phyloP scores from a whole-genome alignment of 805 yeast species.

The Brettanomyces sp. region DNA sequence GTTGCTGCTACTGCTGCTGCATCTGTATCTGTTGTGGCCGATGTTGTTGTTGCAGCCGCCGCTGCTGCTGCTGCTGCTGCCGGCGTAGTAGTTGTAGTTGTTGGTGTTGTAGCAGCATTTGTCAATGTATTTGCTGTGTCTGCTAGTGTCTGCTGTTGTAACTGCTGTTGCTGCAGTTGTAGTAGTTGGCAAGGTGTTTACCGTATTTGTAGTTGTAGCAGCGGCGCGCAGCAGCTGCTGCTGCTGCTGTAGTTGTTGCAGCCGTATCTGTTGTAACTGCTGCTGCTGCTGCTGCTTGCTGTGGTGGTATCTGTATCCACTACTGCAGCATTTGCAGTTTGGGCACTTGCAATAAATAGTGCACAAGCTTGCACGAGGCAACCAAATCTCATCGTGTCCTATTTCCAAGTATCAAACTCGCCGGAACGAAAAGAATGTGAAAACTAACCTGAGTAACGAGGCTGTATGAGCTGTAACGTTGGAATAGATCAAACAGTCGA shows the following conservation, averaged over 20 bases:
- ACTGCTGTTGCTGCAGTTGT: neutral
- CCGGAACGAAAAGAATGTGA: too few species aligned
- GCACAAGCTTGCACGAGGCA: too few species aligned
- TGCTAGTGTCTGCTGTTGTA: neutral
- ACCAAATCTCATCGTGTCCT: too few species aligned
- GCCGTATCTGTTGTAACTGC: slow-evolving; percentile 4
- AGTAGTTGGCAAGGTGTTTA: neutral
- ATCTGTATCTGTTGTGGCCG: slow-evolving; percentile 5
- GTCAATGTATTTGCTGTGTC: neutral
- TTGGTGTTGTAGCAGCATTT: neutral
- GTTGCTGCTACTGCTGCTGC: slow-evolving; percentile 12
- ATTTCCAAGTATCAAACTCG: too few species aligned
- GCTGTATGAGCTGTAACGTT: too few species aligned
- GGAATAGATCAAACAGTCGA: too few species aligned
- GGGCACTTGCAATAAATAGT: too few species aligned
- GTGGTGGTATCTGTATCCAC: neutral
- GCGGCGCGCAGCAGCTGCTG: slow-evolving; percentile 1
- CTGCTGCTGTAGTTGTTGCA: slow-evolving; percentile 11
- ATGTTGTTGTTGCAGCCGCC: slow-evolving; percentile 1
- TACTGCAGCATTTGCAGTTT: neutral
- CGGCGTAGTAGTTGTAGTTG: slow-evolving; percentile 1
- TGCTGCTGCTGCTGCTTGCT: slow-evolving; percentile 3
- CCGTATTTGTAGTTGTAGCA: neutral
- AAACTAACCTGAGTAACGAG: too few species aligned
- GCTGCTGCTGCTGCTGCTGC: slow-evolving; percentile 3